Evolutionary conservation across 1,284 basidiomycete genomes (phyloP).

Genomic region (Rhodotorula sp.): DNA sequence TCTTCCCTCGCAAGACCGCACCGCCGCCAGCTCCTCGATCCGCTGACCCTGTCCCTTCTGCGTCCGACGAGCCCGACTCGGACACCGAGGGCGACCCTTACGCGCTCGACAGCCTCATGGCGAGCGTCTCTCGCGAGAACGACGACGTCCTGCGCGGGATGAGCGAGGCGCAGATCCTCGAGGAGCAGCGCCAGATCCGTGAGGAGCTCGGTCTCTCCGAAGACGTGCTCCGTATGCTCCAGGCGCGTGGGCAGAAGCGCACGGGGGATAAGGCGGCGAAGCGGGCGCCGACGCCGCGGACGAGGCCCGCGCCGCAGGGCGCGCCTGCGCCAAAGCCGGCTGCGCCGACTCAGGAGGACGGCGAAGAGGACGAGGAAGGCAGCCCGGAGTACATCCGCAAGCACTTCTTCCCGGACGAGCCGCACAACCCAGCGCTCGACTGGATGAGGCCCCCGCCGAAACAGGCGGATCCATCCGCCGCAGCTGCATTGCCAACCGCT

Average conservation of each 20-base stretch:
- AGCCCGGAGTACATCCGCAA: slow-evolving; percentile 78
- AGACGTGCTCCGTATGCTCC: slow-evolving; percentile 60
- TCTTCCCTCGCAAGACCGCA: slow-evolving; percentile 17
- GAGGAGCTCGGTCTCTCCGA: slow-evolving; percentile 69
- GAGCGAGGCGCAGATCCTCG: slow-evolving; percentile 61
- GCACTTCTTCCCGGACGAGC: slow-evolving; percentile 75
- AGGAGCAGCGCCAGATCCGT: slow-evolving; percentile 64
- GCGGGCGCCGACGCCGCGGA: background rate
- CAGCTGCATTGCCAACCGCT: background rate
- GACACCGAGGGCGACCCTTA: background rate
- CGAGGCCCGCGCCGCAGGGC: background rate
- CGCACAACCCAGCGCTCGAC: slow-evolving; percentile 63
- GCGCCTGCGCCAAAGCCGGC: background rate
- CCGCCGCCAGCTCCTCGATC: background rate
- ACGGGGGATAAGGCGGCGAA: background rate
- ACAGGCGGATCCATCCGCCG: slow-evolving; percentile 11
- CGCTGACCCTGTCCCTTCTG: background rate
- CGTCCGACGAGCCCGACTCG: background rate
- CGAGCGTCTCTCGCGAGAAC: slow-evolving; percentile 60
- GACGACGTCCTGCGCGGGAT: slow-evolving; percentile 60
- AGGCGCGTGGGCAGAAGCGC: slow-evolving; percentile 54
- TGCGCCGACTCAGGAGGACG: background rate
- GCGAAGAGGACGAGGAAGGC: slow-evolving; percentile 59
- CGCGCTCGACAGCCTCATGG: slow-evolving; percentile 14
- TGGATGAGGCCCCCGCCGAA: slow-evolving; percentile 62